Evolutionary conservation across 2,329 filamentous ascomycete genomes (phyloP).

Genomic region (Lasiodiplodia hormozganensis): DNA sequence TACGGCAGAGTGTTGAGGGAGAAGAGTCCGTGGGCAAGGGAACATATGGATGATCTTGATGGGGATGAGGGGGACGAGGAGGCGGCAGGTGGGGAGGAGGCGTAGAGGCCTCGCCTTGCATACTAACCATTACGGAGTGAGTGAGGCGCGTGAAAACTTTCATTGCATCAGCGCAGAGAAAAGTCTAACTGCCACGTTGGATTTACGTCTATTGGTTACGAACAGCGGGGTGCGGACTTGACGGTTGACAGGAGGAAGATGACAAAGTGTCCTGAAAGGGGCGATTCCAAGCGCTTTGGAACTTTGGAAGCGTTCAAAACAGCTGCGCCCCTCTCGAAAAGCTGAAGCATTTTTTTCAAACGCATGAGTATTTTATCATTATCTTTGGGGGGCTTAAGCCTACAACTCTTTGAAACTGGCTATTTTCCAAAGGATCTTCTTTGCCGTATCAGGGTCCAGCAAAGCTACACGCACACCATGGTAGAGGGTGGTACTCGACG

Average conservation of each 20-base stretch:
- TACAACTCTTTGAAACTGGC: neutral
- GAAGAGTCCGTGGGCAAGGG: constrained; percentile 48
- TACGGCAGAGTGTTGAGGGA: constrained; percentile 44
- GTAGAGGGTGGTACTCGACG: neutral
- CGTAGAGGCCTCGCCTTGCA: neutral
- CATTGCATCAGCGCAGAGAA: neutral
- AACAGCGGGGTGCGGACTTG: neutral
- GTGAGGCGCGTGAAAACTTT: neutral
- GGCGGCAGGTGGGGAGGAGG: neutral
- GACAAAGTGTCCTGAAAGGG: neutral
- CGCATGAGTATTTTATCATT: too few relatives aligned
- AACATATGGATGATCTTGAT: constrained; percentile 42
- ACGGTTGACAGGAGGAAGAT: neutral
- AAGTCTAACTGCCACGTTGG: neutral
- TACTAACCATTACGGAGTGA: too few relatives aligned
- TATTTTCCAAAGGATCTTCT: neutral
- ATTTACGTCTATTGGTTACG: neutral
- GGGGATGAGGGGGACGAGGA: constrained; percentile 3
- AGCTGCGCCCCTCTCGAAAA: too few relatives aligned
- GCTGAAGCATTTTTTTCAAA: too few relatives aligned
- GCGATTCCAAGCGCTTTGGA: neutral
- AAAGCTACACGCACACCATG: neutral
- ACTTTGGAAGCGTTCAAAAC: neutral
- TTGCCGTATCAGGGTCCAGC: neutral
- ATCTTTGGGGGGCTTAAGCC: neutral